phyloP scores from a whole-genome alignment of 306 rosid genomes.

The Calophaca sinica region DNA sequence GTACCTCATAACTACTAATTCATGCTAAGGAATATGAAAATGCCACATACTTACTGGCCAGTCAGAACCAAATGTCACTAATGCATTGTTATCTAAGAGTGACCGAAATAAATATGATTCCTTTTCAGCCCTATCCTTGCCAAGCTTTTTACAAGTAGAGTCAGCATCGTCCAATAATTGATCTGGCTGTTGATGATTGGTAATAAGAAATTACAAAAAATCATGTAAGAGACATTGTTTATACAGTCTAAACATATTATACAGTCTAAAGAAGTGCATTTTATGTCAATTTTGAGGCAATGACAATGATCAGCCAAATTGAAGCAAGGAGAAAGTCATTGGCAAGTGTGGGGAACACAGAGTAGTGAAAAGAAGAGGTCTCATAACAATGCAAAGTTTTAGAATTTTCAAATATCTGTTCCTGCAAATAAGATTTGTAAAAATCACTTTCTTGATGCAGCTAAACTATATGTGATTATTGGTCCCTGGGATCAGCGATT shows the following conservation, averaged over 20 bases:
- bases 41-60: conserved; percentile 70
- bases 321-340: not conserved
- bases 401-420: conserved; percentile 27
- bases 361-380: conserved; percentile 7
- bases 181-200: conserved; percentile 68
- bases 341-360: not conserved
- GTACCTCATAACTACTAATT: conserved; percentile 7
- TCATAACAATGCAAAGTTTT: conserved; percentile 3
- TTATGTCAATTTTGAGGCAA: conserved; percentile 12
- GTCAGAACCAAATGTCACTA: conserved; percentile 79
- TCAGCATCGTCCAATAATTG: conserved; percentile 72
- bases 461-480: not conserved
- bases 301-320: conserved; percentile 3
- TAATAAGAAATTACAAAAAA: conserved; percentile 7
- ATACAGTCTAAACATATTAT: conserved; percentile 18
- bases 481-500: conserved; percentile 18
- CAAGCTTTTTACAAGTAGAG: conserved; percentile 69
- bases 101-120: conserved; percentile 72
- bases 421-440: conserved; percentile 14
- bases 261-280: conserved; percentile 19
- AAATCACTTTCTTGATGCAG: not conserved
- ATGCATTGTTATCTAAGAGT: conserved; percentile 59
- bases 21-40: conserved; percentile 13
- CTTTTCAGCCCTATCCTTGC: conserved; percentile 75
- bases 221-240: not conserved